Evolutionary conservation across 768 basidiomycete species (phyloP), one percentile per base, ranked within the genome.

Genomic region (Phylloporus arenicola): DNA sequence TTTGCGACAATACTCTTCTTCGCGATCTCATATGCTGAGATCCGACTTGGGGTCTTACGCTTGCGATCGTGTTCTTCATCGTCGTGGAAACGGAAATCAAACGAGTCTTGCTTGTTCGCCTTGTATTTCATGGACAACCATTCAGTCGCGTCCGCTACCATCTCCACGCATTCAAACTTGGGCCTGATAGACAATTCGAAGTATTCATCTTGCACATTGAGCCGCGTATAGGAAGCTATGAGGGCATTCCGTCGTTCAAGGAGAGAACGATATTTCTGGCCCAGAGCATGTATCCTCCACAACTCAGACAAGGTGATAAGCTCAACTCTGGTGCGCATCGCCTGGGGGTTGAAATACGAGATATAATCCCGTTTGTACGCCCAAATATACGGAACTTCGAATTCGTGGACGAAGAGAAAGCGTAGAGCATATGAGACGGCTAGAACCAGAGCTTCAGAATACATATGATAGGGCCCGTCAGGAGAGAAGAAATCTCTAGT

Each of bases 311-410:
- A 74, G 56, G 69, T 78, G 51, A 99, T 78, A 27, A 97, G 81
- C 54, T 88, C 86, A 19, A 79, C 63, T 33, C 80, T 80, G n/a
- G 76, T 63, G 30, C 79, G 74, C 45, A 82, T 76, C 51, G 86
- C 83, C 29, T 71, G 65, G 42, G 81, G 75, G 60, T 92, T 88
- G 67, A 88, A 89, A 65, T 87, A 81, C 41, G 83, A 82, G 60
- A 98, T 86, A 61, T 89, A 86, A 65, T 99, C 96, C 33, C 89
- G 80, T 60, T 89, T 90, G 74, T 97, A 92, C 16, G 83, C 82
- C 87, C 88, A 96, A 54, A 98, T 83, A 69, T 92, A 94, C 0
- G 96, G 92, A 7, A 97, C 94, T 66, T 99, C 96, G 56, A 88
- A 86, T 59, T 90, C 82, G 38, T 92, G 82, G 44, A 91, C 69